Percentiles rank a stretch among this genome's conserved stretches.
Evolutionary conservation across 2,329 filamentous ascomycete genomes (phyloP).

Genomic region (Ceratocystis eucalypticola): DNA sequence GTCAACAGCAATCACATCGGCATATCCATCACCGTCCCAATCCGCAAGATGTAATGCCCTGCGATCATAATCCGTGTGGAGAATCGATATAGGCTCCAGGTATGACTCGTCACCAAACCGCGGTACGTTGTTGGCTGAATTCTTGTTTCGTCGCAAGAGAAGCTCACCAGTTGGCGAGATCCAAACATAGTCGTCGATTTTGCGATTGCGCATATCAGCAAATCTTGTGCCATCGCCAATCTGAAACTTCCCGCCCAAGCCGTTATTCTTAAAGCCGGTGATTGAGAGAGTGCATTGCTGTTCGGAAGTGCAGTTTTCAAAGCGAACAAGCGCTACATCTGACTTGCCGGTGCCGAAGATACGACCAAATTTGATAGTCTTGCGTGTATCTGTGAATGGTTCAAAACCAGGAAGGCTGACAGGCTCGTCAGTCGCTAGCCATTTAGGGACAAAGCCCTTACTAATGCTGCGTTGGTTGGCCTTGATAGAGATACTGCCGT

Average conservation of each 20-base stretch:
- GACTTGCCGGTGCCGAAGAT: constrained; percentile 19
- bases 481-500: constrained; percentile 23
- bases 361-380: constrained; percentile 20
- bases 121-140: constrained; percentile 1
- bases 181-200: constrained; percentile 21
- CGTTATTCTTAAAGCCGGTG: constrained; percentile 20
- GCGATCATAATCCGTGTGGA: constrained; percentile 20
- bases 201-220: constrained; percentile 16
- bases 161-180: constrained; percentile 18
- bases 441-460: constrained; percentile 17
- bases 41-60: constrained; percentile 27
- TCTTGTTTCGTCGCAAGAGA: constrained; percentile 13
- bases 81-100: not conserved
- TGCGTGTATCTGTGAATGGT: not conserved
- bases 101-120: not conserved
- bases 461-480: constrained; percentile 21
- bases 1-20: constrained; percentile 22
- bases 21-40: constrained; percentile 28
- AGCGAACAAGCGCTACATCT: constrained; percentile 3
- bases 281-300: constrained; percentile 14
- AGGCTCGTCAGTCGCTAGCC: constrained; percentile 6
- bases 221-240: constrained; percentile 20
- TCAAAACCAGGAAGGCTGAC: not conserved
- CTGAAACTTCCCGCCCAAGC: constrained; percentile 20
- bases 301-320: not conserved